phyloP scores from a whole-genome alignment of 2,329 filamentous ascomycete genomes.

The Diaporthe aspalathi region DNA sequence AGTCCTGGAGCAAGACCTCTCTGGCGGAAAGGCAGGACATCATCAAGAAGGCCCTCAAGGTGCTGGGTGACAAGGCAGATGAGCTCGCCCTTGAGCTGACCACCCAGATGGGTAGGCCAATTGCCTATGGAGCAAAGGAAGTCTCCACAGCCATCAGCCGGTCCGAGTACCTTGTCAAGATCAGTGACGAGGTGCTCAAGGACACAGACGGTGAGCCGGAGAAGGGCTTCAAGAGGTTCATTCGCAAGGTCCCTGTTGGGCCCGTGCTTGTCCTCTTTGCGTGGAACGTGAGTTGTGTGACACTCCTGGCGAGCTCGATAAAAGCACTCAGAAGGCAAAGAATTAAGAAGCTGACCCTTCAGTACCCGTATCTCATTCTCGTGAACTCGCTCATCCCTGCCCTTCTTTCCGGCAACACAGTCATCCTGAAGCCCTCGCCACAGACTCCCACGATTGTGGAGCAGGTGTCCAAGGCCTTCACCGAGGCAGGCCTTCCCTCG shows the following conservation, averaged over 20 bases:
- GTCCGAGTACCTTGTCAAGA: conserved; percentile 85
- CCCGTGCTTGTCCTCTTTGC: conserved; percentile 91
- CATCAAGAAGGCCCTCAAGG: conserved; percentile 80
- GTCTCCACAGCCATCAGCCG: conserved; percentile 86
- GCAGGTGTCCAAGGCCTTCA: conserved; percentile 81
- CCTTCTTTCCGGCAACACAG: conserved; percentile 88
- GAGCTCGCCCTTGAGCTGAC: conserved; percentile 87
- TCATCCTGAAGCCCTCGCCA: conserved; percentile 94
- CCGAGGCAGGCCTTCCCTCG: conserved; percentile 81
- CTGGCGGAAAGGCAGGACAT: conserved; percentile 82
- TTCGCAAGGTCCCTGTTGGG: conserved; percentile 88
- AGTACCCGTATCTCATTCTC: conserved; percentile 96
- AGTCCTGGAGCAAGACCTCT: conserved; percentile 79
- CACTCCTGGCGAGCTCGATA: neutral
- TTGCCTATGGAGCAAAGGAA: conserved; percentile 86
- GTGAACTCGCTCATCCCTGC: conserved; percentile 94
- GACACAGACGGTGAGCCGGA: conserved; percentile 87
- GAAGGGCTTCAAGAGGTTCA: conserved; percentile 89
- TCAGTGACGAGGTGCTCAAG: conserved; percentile 81
- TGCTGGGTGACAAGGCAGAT: conserved; percentile 79
- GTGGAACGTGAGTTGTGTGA: conserved; percentile 82
- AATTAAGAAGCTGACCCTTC: conserved; percentile 27
- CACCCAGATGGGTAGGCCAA: conserved; percentile 94
- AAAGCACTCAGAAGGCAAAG: neutral
- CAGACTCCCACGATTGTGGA: conserved; percentile 95